Conservation (phyloP, 2,329 filamentous ascomycete genomes). For the Sclerotinia glacialis region DNA sequence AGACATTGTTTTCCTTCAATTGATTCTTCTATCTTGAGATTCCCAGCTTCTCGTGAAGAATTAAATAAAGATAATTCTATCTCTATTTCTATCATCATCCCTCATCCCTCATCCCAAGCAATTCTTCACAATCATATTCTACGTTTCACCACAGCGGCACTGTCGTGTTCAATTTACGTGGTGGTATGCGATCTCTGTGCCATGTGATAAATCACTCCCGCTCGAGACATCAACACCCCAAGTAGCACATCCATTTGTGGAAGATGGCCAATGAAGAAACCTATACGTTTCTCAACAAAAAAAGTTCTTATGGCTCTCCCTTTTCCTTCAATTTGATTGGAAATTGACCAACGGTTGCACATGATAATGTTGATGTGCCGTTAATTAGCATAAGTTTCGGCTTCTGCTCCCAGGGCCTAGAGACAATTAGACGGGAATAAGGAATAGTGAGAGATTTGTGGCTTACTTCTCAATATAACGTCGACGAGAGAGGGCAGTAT, state of each 20-base stretch:
- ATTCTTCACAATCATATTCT: conserved; percentile 2
- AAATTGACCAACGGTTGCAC: neutral
- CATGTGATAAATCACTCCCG: conserved; percentile 23
- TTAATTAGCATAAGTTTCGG: conserved; percentile 7
- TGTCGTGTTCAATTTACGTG: conserved; percentile 18
- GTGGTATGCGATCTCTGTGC: conserved; percentile 23
- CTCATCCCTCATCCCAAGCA: neutral
- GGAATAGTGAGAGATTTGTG: neutral
- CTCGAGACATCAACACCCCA: conserved; percentile 18
- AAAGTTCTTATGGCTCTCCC: neutral
- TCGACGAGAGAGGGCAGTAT: conserved; percentile 11
- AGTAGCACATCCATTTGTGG: conserved; percentile 15
- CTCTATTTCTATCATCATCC: neutral
- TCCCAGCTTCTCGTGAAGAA: neutral
- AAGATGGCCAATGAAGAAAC: neutral
- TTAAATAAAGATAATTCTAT: neutral
- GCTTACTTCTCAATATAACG: conserved; percentile 15
- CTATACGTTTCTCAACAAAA: conserved; percentile 13
- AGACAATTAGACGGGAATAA: neutral
- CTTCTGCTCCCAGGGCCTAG: neutral
- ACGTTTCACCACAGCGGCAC: conserved; percentile 23
- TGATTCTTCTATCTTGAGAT: neutral
- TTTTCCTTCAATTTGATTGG: conserved; percentile 7
- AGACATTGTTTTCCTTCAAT: neutral
- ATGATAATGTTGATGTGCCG: conserved; percentile 10